These are phyloP conservation scores for Trichosphaerium sp. DNA, from an alignment of 78 protist species.

Conservation along the genomic window DNA sequence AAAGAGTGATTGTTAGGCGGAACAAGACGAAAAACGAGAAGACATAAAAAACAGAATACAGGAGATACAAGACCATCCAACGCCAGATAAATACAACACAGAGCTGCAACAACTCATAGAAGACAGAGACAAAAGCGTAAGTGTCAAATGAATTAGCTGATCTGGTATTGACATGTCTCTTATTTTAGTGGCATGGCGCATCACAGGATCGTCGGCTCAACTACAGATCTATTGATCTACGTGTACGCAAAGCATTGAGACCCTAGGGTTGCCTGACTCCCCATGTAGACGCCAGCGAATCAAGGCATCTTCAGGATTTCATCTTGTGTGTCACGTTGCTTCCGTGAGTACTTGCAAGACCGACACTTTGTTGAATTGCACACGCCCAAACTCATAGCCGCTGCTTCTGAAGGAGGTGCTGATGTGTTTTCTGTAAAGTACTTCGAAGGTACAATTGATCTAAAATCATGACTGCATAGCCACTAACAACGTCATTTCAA, in stretches of 20 bases:
- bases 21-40: neutral
- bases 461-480: neutral
- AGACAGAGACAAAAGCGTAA: neutral
- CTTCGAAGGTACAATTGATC: constrained; percentile 47
- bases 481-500: neutral
- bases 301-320: constrained; percentile 80
- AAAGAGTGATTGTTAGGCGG: too few relatives aligned
- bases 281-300: constrained; percentile 65
- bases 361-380: constrained; percentile 89
- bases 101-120: neutral
- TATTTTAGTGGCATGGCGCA: too few relatives aligned
- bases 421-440: constrained; percentile 84
- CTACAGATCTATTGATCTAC: constrained; percentile 79
- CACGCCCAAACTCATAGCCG: constrained; percentile 90
- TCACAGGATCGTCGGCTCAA: constrained; percentile 64
- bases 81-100: too few relatives aligned
- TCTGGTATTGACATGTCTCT: constrained; percentile 6
- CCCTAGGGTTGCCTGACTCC: neutral
- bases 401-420: constrained; percentile 95
- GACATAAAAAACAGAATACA: constrained; percentile 1
- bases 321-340: constrained; percentile 57
- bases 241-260: constrained; percentile 23
- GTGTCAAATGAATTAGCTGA: neutral
- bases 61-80: constrained; percentile 1
- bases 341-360: constrained; percentile 46